Percentiles rank a stretch among this genome's conserved stretches.
Conservation (phyloP, 169 alveolate genomes). For the Fabrea salina region DNA sequence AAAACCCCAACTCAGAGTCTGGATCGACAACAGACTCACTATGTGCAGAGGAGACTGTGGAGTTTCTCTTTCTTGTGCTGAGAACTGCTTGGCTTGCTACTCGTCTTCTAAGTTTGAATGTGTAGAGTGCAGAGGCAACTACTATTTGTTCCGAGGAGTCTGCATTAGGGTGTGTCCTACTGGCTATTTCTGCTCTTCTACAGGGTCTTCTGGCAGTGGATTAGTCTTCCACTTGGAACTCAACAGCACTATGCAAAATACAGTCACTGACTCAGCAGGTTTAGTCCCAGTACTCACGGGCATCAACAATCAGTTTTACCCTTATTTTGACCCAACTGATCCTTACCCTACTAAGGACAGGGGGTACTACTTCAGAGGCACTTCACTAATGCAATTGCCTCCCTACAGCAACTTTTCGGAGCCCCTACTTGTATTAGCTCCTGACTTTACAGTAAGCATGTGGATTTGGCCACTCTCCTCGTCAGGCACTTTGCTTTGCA, state of each 20-base stretch:
- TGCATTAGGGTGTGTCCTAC: too few species aligned
- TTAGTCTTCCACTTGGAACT: too few species aligned
- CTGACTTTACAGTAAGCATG: neutral
- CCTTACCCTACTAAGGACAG: conserved; percentile 9
- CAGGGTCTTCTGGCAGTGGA: too few species aligned
- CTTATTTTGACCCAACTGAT: conserved; percentile 8
- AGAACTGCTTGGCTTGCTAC: too few species aligned
- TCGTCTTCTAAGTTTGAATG: too few species aligned
- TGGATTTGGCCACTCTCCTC: neutral
- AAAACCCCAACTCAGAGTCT: too few species aligned
- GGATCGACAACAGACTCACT: too few species aligned
- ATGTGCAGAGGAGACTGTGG: too few species aligned
- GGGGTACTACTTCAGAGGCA: conserved; percentile 29
- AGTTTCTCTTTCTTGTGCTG: too few species aligned
- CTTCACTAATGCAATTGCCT: neutral
- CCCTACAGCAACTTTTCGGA: neutral
- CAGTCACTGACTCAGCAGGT: neutral
- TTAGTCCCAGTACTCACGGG: neutral
- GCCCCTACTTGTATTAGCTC: neutral
- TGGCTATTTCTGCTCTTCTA: too few species aligned
- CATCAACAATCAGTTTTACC: neutral
- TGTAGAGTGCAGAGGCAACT: too few species aligned
- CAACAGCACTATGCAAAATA: neutral
- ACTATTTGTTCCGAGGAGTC: too few species aligned
- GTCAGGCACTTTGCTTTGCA: neutral